Percentiles rank a stretch among this genome's conserved stretches.
phyloP scores from a whole-genome alignment of 2,329 filamentous ascomycete genomes.

The Claviceps sp. region DNA sequence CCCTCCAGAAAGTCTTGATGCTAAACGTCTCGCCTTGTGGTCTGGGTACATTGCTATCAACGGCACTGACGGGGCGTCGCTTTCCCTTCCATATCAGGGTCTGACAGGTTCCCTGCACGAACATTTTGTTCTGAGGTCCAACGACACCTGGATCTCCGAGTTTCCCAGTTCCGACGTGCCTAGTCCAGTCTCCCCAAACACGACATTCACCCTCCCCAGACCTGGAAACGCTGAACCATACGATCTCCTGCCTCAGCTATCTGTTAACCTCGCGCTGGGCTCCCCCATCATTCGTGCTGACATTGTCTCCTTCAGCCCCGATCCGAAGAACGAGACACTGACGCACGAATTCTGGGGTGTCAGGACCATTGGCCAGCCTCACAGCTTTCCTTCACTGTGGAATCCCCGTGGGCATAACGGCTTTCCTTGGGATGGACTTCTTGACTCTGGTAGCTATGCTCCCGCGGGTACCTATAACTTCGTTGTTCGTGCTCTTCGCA shows the following conservation, averaged over 20 bases:
- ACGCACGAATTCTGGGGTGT: slow-evolving; percentile 23
- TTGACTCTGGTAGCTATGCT: slow-evolving; percentile 33
- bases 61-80: slow-evolving; percentile 22
- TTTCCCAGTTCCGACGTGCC: slow-evolving; percentile 17
- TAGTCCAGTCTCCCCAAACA: slow-evolving; percentile 17
- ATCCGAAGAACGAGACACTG: slow-evolving; percentile 10
- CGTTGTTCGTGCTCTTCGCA: slow-evolving; percentile 32
- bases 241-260: slow-evolving; percentile 25
- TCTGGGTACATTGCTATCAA: slow-evolving; percentile 13
- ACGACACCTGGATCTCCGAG: slow-evolving; percentile 16
- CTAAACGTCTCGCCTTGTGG: slow-evolving; percentile 6
- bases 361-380: slow-evolving; percentile 28
- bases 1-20: slow-evolving; percentile 2
- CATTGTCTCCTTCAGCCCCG: slow-evolving; percentile 24
- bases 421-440: slow-evolving; percentile 30
- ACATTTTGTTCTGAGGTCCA: slow-evolving; percentile 11
- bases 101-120: slow-evolving; percentile 22
- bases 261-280: slow-evolving; percentile 31
- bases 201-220: slow-evolving; percentile 28
- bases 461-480: slow-evolving; percentile 37
- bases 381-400: slow-evolving; percentile 25
- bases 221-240: slow-evolving; percentile 21
- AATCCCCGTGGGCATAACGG: slow-evolving; percentile 13
- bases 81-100: slow-evolving; percentile 29
- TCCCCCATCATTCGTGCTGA: slow-evolving; percentile 29